Evolutionary conservation across 2,329 filamentous ascomycete species (phyloP), one percentile per base, ranked within the genome.

Genomic region (Fusarium duplospermum): DNA sequence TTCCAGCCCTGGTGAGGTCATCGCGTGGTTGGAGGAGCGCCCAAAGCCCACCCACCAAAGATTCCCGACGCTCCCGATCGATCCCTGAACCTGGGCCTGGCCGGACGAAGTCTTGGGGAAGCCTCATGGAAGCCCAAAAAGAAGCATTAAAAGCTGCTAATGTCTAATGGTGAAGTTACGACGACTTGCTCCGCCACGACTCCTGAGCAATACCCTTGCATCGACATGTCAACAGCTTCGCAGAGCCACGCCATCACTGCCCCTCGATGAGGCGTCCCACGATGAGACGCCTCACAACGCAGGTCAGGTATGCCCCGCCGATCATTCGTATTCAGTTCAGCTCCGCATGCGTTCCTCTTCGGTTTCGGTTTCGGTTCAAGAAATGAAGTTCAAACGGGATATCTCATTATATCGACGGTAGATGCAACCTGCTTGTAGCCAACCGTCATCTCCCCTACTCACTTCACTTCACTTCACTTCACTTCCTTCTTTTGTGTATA

Each of bases 1-100:
- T 31, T 66, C 66, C 61, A 63, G 45, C 66, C 72, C 72, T 62
- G 69, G 69, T 75, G 72, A 75, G 72, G 72, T 75, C 72, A 75
- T 75, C 72, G 72, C 66, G 45, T 68, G 31, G 56, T 52, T 61
- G 61, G 29, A 22, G 40, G 42, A 65, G 52, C 40, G 27, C 62
- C 58, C 50, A 62, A 58, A 63, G 45, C 47, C 54, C 45, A 58
- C 62, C 35, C 27, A 52, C 47, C 27, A 47, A 66, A 13, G 57
- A 61, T 40, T 63, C 64, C 72, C 72, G 72, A 75, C 38, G 45
- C 52, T 72, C 69, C 72, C 72, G 71, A 75, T 70, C 62, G 58
- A 70, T 56, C 57, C 45, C 59, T 66, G 62, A 35, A 58, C 64
- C 57, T 72, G 20, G n/a, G 22, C 27, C 27, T 38, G 10, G 18